phyloP scores from a whole-genome alignment of 345 rosid genomes.

The Linum tenue region DNA sequence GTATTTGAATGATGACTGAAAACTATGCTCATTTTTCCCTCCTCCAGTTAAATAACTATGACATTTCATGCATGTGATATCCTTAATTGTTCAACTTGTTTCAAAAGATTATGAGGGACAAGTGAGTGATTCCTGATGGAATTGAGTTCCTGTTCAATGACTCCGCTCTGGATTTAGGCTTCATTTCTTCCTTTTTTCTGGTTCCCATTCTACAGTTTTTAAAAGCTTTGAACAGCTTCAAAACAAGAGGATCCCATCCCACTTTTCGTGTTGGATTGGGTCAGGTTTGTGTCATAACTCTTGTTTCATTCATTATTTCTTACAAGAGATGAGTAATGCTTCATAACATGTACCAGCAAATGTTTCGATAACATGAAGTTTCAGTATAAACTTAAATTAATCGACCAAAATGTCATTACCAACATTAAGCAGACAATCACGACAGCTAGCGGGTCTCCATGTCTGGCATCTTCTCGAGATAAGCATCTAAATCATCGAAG shows the following conservation, averaged over 20 bases:
- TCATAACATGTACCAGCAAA: too few species aligned
- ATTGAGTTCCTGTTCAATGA: neutral
- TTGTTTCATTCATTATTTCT: slow-evolving; percentile 6
- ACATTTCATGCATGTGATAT: slow-evolving; percentile 97
- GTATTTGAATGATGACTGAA: slow-evolving; percentile 30
- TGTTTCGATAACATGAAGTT: too few species aligned
- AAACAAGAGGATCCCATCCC: slow-evolving; percentile 96
- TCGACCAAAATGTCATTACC: too few species aligned
- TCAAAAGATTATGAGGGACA: slow-evolving; percentile 96
- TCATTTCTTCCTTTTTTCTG: neutral
- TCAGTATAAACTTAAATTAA: too few species aligned
- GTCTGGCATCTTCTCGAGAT: neutral
- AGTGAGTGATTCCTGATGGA: slow-evolving; percentile 39
- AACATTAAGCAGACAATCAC: too few species aligned
- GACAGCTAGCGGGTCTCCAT: neutral
- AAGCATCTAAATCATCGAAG: neutral
- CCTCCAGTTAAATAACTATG: slow-evolving; percentile 78
- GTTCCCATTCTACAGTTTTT: slow-evolving; percentile 55
- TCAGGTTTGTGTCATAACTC: slow-evolving; percentile 53
- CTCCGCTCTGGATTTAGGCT: neutral
- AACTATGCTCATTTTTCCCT: too few species aligned
- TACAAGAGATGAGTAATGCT: too few species aligned
- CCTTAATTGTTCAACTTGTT: slow-evolving; percentile 91
- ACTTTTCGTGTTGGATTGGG: slow-evolving; percentile 98
- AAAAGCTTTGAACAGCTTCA: too few species aligned